Evolutionary conservation across 2,329 filamentous ascomycete genomes (phyloP).

Genomic region (Arachnomyces sp.): DNA sequence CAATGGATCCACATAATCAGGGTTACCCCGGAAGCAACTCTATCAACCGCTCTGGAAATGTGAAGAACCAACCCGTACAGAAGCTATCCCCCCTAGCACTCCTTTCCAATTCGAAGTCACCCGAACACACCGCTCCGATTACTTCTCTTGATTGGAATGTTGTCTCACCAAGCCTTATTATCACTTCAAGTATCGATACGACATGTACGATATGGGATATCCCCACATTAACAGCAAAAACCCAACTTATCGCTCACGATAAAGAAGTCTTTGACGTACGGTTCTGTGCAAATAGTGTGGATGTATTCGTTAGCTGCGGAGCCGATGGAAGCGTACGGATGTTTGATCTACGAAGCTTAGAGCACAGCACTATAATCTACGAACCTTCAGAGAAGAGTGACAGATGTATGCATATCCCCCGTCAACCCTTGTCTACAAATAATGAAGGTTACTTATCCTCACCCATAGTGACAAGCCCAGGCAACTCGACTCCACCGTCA

Average conservation of each 20-base stretch:
- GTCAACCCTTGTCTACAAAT: background rate
- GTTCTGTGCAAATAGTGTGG: constrained; percentile 96
- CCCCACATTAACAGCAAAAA: constrained; percentile 93
- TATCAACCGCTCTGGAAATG: constrained; percentile 60
- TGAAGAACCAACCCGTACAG: constrained; percentile 52
- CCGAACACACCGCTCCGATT: constrained; percentile 92
- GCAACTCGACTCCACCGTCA: constrained; percentile 62
- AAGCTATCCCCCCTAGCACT: constrained; percentile 90
- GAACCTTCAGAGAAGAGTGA: constrained; percentile 83
- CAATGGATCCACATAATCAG: constrained; percentile 46
- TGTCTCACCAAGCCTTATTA: constrained; percentile 91
- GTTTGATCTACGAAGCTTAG: constrained; percentile 93
- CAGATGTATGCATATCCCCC: constrained; percentile 45
- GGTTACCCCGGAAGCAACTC: constrained; percentile 58
- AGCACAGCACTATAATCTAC: constrained; percentile 98
- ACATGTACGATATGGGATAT: constrained; percentile 99
- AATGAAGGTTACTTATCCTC: constrained; percentile 3
- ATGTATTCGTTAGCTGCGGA: constrained; percentile 96
- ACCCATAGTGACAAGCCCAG: constrained; percentile 38
- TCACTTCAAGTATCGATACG: constrained; percentile 97
- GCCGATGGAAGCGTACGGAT: constrained; percentile 96
- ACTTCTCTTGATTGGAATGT: constrained; percentile 98
- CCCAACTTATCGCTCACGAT: constrained; percentile 95
- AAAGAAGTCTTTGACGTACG: constrained; percentile 98
- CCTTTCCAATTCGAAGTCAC: constrained; percentile 95